These are phyloP conservation scores for Fusarium xylarioides DNA, from an alignment of 2,329 filamentous ascomycete genomes.

Conservation along the genomic window DNA sequence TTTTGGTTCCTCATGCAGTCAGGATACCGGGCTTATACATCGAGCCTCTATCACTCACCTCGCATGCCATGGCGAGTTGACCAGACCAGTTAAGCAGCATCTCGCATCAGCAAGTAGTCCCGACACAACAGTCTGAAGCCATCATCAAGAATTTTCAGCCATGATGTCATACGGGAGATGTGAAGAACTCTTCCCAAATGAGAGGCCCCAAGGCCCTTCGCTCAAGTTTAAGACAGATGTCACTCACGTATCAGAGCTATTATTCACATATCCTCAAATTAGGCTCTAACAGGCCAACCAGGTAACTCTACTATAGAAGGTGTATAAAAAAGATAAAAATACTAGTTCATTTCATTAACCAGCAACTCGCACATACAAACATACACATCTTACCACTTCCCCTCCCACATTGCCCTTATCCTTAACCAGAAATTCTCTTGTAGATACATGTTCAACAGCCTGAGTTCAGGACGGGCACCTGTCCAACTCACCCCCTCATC, in stretches of 20 bases:
- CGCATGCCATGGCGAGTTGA: background rate
- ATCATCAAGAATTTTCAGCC: background rate
- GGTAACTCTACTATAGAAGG: slow-evolving; percentile 1
- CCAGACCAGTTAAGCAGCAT: too few species aligned
- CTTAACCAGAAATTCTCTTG: slow-evolving; percentile 29
- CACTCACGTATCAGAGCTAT: background rate
- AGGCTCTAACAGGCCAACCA: slow-evolving; percentile 1
- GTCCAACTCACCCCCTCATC: slow-evolving; percentile 35
- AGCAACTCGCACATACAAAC: slow-evolving; percentile 41
- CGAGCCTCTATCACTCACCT: background rate
- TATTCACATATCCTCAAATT: background rate
- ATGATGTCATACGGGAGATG: background rate
- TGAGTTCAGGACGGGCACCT: slow-evolving; percentile 34
- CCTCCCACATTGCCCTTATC: slow-evolving; percentile 5
- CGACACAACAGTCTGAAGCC: background rate
- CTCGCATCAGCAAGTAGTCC: background rate
- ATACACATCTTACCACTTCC: slow-evolving; percentile 32
- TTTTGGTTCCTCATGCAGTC: background rate
- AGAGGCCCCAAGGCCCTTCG: background rate
- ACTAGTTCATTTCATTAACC: slow-evolving; percentile 45
- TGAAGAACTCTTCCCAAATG: background rate
- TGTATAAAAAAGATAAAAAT: slow-evolving; percentile 35
- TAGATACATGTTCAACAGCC: slow-evolving; percentile 41
- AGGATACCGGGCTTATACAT: background rate
- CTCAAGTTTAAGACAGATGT: background rate